Conservation (phyloP, 805 yeast genomes). For the Komagataella pastoris region DNA sequence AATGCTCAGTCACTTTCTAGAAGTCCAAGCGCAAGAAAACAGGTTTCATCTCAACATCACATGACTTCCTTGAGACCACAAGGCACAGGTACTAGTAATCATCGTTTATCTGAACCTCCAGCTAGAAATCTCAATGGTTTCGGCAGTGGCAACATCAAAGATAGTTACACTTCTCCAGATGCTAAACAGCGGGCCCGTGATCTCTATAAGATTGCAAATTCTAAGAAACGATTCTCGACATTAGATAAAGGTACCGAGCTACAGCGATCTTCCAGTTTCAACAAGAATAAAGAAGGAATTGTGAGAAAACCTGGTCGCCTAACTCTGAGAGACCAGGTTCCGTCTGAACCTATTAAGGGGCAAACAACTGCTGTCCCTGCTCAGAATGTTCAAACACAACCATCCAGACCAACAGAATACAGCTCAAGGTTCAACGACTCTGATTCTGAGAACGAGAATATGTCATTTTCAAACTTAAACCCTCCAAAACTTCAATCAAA, state of each 20-base stretch:
- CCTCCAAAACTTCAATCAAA: not conserved
- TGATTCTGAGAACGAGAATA: not conserved
- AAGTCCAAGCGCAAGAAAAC: constrained; percentile 2
- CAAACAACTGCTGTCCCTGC: not conserved
- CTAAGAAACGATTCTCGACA: constrained; percentile 19
- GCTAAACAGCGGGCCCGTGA: constrained; percentile 34
- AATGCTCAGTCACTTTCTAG: not conserved
- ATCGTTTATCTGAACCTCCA: not conserved
- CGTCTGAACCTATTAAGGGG: not conserved
- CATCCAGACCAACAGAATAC: not conserved
- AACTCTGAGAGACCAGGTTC: not conserved
- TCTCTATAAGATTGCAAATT: constrained; percentile 34
- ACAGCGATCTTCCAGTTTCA: constrained; percentile 40
- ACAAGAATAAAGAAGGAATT: constrained; percentile 20
- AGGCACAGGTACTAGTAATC: not conserved
- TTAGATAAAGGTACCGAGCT: constrained; percentile 12
- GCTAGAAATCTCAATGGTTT: not conserved
- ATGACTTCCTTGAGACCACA: not conserved
- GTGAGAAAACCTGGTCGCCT: not conserved
- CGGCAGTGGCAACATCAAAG: not conserved
- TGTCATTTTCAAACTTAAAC: not conserved
- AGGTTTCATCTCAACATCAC: not conserved
- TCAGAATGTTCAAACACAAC: not conserved
- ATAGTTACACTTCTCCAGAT: constrained; percentile 7
- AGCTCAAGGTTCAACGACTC: not conserved